phyloP scores from a whole-genome alignment of 345 rosid species.

The Psidium guajava region DNA sequence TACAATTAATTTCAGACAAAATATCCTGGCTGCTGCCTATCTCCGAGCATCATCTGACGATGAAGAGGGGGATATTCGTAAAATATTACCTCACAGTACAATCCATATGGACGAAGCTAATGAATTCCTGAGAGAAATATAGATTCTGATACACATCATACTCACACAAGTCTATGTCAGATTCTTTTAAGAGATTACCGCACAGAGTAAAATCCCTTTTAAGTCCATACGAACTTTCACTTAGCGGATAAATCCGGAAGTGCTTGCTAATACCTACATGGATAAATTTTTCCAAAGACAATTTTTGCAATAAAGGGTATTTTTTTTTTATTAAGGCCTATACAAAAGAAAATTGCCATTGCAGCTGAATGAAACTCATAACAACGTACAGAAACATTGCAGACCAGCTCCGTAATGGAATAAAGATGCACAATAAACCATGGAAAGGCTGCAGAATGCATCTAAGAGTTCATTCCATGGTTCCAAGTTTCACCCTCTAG shows the following conservation, averaged over 20 bases:
- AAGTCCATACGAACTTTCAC: background rate
- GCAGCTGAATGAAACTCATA: background rate
- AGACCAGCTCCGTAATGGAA: background rate
- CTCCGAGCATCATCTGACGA: fast-evolving
- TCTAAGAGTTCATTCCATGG: background rate
- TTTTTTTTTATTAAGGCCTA: background rate
- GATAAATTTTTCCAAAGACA: background rate
- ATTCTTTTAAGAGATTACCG: background rate
- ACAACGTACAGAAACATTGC: background rate
- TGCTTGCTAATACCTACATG: background rate
- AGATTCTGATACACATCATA: background rate
- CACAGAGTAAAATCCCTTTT: background rate
- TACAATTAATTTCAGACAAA: background rate
- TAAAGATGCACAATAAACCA: background rate
- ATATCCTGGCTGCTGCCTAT: background rate
- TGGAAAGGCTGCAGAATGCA: background rate
- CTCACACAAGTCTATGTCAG: background rate
- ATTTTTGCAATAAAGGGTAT: background rate
- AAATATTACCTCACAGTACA: background rate
- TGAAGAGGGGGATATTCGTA: background rate
- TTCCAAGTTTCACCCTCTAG: background rate
- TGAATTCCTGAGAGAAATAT: background rate
- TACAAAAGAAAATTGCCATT: background rate
- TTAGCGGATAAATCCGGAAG: background rate
- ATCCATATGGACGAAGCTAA: background rate